Evolutionary conservation across 2,329 filamentous ascomycete genomes (phyloP).

Genomic region (Lachnellula willkommii): DNA sequence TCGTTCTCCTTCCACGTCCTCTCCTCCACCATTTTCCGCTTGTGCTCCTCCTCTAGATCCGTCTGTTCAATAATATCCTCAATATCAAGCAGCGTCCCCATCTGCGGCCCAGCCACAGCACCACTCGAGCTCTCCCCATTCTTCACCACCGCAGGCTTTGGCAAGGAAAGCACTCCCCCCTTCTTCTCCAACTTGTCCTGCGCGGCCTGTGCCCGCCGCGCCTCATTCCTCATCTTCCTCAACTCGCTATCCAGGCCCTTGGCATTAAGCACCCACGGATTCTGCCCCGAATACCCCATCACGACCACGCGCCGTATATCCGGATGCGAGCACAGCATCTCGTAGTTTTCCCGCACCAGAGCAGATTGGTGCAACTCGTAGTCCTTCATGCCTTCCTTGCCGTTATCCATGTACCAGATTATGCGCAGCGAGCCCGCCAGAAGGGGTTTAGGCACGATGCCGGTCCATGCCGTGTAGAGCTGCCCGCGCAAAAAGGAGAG

Average conservation of each 20-base stretch:
- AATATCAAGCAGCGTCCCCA: constrained; percentile 12
- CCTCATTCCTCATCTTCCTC: constrained; percentile 3
- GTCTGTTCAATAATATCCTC: constrained; percentile 8
- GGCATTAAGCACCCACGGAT: constrained; percentile 19
- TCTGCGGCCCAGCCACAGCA: constrained; percentile 1
- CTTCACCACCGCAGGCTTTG: background rate
- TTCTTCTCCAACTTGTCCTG: background rate
- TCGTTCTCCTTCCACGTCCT: constrained; percentile 12
- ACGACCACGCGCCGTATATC: constrained; percentile 23
- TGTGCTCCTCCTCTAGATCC: constrained; percentile 6
- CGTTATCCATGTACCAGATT: constrained; percentile 23
- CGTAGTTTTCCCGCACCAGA: constrained; percentile 20
- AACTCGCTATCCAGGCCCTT: no score
- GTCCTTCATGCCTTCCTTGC: constrained; percentile 23
- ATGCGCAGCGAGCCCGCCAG: constrained; percentile 22
- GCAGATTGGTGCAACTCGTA: constrained; percentile 24
- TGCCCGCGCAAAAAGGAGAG: constrained; percentile 18
- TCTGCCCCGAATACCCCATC: constrained; percentile 25
- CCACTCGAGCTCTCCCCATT: background rate
- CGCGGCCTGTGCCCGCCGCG: constrained; percentile 1
- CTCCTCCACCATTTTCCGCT: constrained; percentile 1
- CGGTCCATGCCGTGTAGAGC: constrained; percentile 23
- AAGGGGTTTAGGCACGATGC: constrained; percentile 22
- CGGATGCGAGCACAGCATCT: constrained; percentile 18
- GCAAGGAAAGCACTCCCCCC: background rate